Base-by-base conservation (phyloP, 306 rosid genomes). In the Rosa lucieae region DNA sequence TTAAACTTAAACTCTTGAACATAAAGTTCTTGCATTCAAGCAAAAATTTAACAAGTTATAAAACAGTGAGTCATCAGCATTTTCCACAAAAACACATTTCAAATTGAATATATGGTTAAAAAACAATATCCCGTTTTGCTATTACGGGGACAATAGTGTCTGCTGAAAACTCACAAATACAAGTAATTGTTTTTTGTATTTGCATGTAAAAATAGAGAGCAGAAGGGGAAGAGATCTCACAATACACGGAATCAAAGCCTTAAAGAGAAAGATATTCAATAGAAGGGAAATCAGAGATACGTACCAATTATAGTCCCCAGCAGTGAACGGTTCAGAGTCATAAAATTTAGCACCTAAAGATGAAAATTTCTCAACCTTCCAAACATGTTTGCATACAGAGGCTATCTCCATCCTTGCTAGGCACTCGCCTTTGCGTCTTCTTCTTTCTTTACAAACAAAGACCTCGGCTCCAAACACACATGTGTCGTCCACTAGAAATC, bases 231-330 rank as follows among this genome's bases (percentile, higher is more conserved):
- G 55, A 49, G 5, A 49, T 10, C 10, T 47, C 14, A 47, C 14
- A 14, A 14, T 49, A 49, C 17, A 12, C 3, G 55, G 17, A 49
- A 14, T 12, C 55, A 13, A 12, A 49, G 55, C 4, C 18, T 49
- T 12, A 49, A 49, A 14, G 55, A 49, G 55, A 49, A 49, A 6
- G 44, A 40, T 40, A 40, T 4, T 40, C 44, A 40, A 6, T 40
- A 40, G 44, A 40, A 40, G 44, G 44, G 44, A 40, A 40, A 40
- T 40, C 44, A 40, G 44, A 40, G 44, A 40, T 88, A 26, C 29
- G 29, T 26, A 89, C 93, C 94, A 88, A 70, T 62, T 81, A 8
- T 69, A 74, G 77, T 76, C 84, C 74, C 88, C 91, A 39, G 83
- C 89, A 21, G 29, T 62, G 89, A 92, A 92, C 20, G 82, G 37